Evolutionary conservation across 257 asterid species (phyloP).

Genomic region (Ajuga chamaepitys): DNA sequence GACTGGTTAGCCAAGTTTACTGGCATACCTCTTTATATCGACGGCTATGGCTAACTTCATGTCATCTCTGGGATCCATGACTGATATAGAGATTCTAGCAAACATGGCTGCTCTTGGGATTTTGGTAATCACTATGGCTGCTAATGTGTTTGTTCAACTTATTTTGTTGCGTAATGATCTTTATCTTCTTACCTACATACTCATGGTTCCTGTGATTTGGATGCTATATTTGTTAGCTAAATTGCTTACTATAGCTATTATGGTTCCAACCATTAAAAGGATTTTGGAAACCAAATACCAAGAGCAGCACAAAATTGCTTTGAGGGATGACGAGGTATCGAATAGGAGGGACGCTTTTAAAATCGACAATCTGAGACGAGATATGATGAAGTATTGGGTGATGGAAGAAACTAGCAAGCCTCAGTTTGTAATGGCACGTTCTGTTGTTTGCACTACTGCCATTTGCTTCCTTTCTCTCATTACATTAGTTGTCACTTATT

Average conservation of each 20-base stretch:
- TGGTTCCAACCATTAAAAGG: constrained; percentile 12
- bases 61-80: constrained; percentile 19
- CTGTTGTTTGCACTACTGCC: too few species aligned
- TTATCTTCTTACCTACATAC: too few species aligned
- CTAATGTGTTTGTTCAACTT: not conserved
- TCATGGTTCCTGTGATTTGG: not conserved
- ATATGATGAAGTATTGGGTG: too few species aligned
- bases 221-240: not conserved
- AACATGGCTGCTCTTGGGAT: constrained; percentile 7
- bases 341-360: too few species aligned
- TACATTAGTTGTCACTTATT: not conserved
- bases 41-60: constrained; percentile 5
- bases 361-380: too few species aligned
- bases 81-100: not conserved
- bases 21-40: not conserved
- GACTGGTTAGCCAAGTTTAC: not conserved
- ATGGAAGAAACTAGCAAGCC: too few species aligned
- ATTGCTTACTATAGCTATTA: not conserved
- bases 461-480: not conserved
- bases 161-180: not conserved
- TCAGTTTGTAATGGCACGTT: too few species aligned
- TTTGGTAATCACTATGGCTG: too few species aligned
- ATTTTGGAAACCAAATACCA: constrained; percentile 7
- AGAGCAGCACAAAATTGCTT: too few species aligned
- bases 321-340: too few species aligned